A percentile compares a stretch with the other conserved stretches of the same genome.
Evolutionary conservation across 495 filamentous ascomycete species (phyloP).

Genomic region (Penicillium alfredii): DNA sequence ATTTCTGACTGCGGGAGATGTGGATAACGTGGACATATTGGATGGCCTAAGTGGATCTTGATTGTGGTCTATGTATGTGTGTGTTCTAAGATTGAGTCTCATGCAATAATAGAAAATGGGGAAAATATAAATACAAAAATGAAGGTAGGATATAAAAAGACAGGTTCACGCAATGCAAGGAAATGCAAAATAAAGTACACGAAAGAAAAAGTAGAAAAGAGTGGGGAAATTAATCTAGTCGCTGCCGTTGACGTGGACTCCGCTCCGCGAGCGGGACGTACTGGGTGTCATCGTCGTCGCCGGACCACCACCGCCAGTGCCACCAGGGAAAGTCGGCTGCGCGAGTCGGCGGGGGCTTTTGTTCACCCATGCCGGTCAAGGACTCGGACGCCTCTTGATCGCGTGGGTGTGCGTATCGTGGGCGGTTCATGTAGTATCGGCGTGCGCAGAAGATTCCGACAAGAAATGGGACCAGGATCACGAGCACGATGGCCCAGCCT

Average conservation of each 20-base stretch:
- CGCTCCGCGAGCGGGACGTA: slow-evolving; percentile 31
- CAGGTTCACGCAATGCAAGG: too few relatives aligned
- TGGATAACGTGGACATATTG: too few relatives aligned
- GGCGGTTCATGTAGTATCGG: slow-evolving; percentile 8
- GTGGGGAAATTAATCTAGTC: slow-evolving; percentile 7
- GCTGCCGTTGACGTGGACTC: slow-evolving; percentile 10
- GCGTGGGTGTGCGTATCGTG: slow-evolving; percentile 7
- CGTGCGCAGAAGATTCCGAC: slow-evolving; percentile 9
- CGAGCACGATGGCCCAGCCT: slow-evolving; percentile 7
- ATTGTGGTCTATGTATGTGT: too few relatives aligned
- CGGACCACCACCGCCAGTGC: slow-evolving; percentile 32
- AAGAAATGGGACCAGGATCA: slow-evolving; percentile 6
- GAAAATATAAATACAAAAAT: too few relatives aligned
- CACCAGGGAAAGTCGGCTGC: slow-evolving; percentile 27
- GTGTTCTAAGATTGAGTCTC: too few relatives aligned
- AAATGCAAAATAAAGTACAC: slow-evolving; percentile 4
- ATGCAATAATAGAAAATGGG: too few relatives aligned
- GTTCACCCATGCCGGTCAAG: slow-evolving; percentile 17
- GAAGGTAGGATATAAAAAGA: too few relatives aligned
- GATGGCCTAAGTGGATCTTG: too few relatives aligned
- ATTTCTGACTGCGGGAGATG: too few relatives aligned
- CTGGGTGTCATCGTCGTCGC: slow-evolving; percentile 9
- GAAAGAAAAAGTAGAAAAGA: slow-evolving; percentile 1
- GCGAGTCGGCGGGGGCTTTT: slow-evolving; percentile 6
- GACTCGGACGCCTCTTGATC: slow-evolving; percentile 20